A percentile compares a stretch with the other conserved stretches of the same genome.
Conservation (phyloP, 2,329 filamentous ascomycete species). For the Drechmeria coniospora region DNA sequence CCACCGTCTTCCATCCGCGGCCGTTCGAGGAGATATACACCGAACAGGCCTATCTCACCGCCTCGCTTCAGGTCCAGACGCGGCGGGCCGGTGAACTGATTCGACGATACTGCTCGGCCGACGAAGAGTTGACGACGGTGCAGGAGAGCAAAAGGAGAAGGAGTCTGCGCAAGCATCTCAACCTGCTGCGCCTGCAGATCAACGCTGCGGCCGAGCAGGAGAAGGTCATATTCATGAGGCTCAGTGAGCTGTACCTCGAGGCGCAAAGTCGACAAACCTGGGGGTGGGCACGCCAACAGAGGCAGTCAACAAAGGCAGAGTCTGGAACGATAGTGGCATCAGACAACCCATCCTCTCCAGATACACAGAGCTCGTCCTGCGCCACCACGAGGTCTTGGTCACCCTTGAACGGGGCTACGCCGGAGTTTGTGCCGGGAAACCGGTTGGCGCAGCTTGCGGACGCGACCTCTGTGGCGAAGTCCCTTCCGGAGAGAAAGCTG, state of each 20-base stretch:
- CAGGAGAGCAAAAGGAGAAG: conserved; percentile 12
- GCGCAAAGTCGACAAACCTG: conserved; percentile 27
- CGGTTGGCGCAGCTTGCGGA: too few species aligned
- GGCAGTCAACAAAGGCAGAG: background rate
- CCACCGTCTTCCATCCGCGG: conserved; percentile 20
- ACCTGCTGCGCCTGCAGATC: conserved; percentile 26
- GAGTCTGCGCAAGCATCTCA: conserved; percentile 24
- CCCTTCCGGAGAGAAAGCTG: too few species aligned
- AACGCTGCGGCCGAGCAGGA: conserved; percentile 30
- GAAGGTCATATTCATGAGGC: conserved; percentile 24
- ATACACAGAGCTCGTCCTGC: background rate
- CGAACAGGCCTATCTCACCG: conserved; percentile 31
- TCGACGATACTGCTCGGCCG: conserved; percentile 19
- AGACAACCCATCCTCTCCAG: background rate
- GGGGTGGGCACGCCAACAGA: conserved; percentile 15
- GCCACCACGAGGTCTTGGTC: conserved; percentile 4
- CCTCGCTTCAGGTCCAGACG: conserved; percentile 25
- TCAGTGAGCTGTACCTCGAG: conserved; percentile 35
- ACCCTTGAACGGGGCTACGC: conserved; percentile 12
- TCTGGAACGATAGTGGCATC: background rate
- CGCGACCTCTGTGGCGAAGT: too few species aligned
- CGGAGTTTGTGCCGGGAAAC: conserved; percentile 16
- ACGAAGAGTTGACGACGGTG: conserved; percentile 15
- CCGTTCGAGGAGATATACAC: conserved; percentile 25
- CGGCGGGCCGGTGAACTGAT: conserved; percentile 21